These are phyloP conservation scores for Fraxinus anomala DNA, from an alignment of 257 asterid species.

Conservation along the genomic window DNA sequence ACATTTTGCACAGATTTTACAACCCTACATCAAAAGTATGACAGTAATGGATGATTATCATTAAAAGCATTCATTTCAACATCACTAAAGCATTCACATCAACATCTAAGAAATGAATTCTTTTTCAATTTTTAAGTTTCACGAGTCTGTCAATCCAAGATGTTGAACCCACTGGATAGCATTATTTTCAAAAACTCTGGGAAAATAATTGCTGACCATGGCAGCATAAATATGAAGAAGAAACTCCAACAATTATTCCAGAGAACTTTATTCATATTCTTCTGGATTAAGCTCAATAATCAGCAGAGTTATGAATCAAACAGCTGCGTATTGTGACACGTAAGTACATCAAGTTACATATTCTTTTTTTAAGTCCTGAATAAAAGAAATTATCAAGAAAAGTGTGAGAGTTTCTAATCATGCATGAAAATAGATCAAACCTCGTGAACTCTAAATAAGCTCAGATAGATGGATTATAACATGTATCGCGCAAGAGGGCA, in stretches of 20 bases:
- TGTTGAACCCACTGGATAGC: slow-evolving; percentile 2
- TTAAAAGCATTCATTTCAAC: slow-evolving; percentile 1
- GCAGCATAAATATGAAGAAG: slow-evolving; percentile 15
- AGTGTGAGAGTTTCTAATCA: slow-evolving; percentile 17
- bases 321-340: slow-evolving; percentile 11
- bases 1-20: slow-evolving; percentile 60
- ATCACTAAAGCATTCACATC: neutral
- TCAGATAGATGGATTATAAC: neutral
- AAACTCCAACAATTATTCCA: slow-evolving; percentile 9
- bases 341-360: slow-evolving; percentile 4
- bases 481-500: neutral
- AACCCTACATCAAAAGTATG: slow-evolving; percentile 55
- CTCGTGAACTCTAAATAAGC: neutral
- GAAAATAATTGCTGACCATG: slow-evolving; percentile 11
- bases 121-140: slow-evolving; percentile 19
- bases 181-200: neutral
- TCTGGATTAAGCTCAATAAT: slow-evolving; percentile 20
- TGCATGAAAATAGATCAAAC: neutral
- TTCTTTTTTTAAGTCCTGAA: slow-evolving; percentile 20
- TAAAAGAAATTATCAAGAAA: slow-evolving; percentile 5
- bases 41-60: slow-evolving; percentile 25
- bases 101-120: neutral
- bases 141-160: slow-evolving; percentile 21
- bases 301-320: slow-evolving; percentile 19
- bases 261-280: slow-evolving; percentile 10